Evolutionary conservation across 306 rosid genomes (phyloP), one percentile per base, ranked within the genome.

Genomic region (Malus domestica): DNA sequence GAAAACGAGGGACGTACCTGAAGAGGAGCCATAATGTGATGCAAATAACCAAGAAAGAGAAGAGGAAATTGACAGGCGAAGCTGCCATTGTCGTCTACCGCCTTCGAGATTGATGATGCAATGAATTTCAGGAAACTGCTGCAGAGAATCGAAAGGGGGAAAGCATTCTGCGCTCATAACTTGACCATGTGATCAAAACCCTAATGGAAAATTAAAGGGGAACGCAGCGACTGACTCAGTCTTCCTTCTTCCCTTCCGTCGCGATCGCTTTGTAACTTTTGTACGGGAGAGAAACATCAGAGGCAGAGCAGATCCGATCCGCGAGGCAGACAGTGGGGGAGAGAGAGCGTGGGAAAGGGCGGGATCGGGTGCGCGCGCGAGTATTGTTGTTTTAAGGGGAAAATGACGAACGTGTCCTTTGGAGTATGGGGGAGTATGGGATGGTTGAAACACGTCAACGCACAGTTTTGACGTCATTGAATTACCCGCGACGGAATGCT

Each of bases 11-110:
- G 66, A 84, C 95, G 85, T 84, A 95, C 99, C 90, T 89, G 92
- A 92, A 90, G 67, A 90, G 45, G 55, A 95, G 77, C 97, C 97
- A 95, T 82, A 90, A 80, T 61, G 89, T 86, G 85, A 92, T 81
- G 46, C 93, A 90, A 76, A 92, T 74, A 10, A 92, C 66, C 90
- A 90, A 74, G 87, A 95, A 89, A 15, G 91, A 90, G 68, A 86
- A 92, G 84, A 95, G 93, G 81, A 92, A 89, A 73, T 89, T 88
- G 80, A 89, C 90, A n/a, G 97, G 91, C 58, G 97, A 89, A 76
- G 90, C 96, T 44, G 93, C 97, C 99, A 95, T 95, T 82, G 78
- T 35, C 62, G n/a, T 3, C 64, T 57, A 70, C 25, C 62, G 67
- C 71, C 19, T 63, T 51, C 51, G 22, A 57, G n/a, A 76, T 7